These are phyloP conservation scores for Penicillium sclerotigenum DNA, from an alignment of 2,329 filamentous ascomycete species.

Conservation along the genomic window DNA sequence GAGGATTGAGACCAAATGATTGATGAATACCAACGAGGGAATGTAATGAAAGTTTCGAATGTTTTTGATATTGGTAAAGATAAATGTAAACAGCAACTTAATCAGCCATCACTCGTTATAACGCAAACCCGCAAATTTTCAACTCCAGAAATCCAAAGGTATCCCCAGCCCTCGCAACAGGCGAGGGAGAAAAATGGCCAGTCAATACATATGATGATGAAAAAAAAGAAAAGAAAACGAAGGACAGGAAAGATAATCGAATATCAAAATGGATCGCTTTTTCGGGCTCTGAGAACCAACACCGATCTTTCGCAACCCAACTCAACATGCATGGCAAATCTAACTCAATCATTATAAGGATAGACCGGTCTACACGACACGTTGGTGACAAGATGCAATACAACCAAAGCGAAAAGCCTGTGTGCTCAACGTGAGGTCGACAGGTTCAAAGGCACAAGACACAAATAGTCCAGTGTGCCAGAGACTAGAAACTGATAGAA, in stretches of 20 bases:
- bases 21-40: not conserved
- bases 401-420: slow-evolving; percentile 1
- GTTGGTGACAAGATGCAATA: not conserved
- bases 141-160: slow-evolving; percentile 21
- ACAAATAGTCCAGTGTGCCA: slow-evolving; percentile 19
- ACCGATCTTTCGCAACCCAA: slow-evolving; percentile 15
- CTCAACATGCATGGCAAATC: not conserved
- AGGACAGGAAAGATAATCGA: not conserved
- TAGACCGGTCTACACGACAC: not conserved
- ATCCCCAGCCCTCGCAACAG: slow-evolving; percentile 13
- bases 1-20: not conserved
- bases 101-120: slow-evolving; percentile 14
- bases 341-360: not conserved
- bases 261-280: slow-evolving; percentile 18
- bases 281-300: slow-evolving; percentile 11
- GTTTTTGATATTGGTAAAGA: slow-evolving; percentile 13
- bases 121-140: slow-evolving; percentile 1
- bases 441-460: not conserved
- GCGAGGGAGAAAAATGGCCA: slow-evolving; percentile 10
- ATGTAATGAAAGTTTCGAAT: slow-evolving; percentile 6
- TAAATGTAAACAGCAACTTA: slow-evolving; percentile 4
- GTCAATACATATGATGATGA: slow-evolving; percentile 6
- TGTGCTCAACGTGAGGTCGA: not conserved
- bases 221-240: not conserved
- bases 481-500: slow-evolving; percentile 19